Base-by-base conservation (phyloP, 352 stramenopile species). In the Pythium aristosporum region DNA sequence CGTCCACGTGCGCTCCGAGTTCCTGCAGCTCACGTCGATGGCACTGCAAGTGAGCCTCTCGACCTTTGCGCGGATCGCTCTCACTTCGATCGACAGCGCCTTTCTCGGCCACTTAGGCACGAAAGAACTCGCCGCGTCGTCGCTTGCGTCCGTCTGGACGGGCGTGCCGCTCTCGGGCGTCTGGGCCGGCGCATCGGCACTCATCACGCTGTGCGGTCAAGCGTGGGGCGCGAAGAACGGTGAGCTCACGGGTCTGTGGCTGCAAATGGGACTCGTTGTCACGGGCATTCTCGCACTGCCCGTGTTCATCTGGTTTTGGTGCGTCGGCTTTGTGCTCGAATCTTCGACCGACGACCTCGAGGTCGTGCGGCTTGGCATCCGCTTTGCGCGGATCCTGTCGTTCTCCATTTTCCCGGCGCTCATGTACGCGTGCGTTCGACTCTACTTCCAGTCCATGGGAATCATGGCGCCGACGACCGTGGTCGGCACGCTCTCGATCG, bases 401-500 rank as follows among this genome's bases (percentile, higher is more conserved):
- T 82, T 91, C n/a, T 86, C 81, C 21, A 80, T 92, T 55, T 92
- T 80, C 71, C 85, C 85, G 1, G 82, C 77, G n/a, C 71, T 94
- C 16, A 65, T 81, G 12, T 94, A 94, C 69, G 85, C 79, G 5
- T 94, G 85, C 60, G 69, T 91, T 53, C 79, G 85, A 0, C 73
- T 89, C 12, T 94, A 94, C 73, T 92, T 94, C 67, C 85, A 94
- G 63, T 85, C 82, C 0, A 91, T 94, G 78, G 80, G 81, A 18
- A 88, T 91, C 69, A 87, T 91, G 71, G 74, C 76, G 3, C 80
- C 85, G 12, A 89, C 86, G 5, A 93, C 82, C 3, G 63, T 90
- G 18, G 83, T 92, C 11, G 85, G 85, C 11, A 73, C 77, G 18
- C 51, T 88, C 13, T 91, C 85, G 23, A 89, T 94, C 47, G 67